phyloP scores from a whole-genome alignment of 306 rosid genomes.

The Corylus avellana region DNA sequence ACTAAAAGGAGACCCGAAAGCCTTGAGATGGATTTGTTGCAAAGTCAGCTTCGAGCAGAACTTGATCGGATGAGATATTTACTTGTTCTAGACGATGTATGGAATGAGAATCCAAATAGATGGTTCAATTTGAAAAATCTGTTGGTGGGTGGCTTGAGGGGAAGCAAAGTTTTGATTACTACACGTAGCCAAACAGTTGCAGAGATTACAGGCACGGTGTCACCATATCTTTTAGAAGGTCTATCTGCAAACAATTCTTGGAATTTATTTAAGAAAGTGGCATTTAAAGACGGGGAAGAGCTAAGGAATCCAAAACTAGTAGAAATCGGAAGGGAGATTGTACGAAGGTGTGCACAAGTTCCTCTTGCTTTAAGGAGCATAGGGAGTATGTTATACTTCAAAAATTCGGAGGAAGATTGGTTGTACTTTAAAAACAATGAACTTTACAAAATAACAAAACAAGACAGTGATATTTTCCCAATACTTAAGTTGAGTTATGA shows the following conservation, averaged over 20 bases:
- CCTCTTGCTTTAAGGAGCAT: slow-evolving; percentile 10
- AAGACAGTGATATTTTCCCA: no score
- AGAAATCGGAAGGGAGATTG: neutral
- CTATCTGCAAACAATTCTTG: neutral
- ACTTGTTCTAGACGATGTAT: slow-evolving; percentile 1
- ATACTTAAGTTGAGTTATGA: no score
- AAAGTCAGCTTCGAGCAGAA: neutral
- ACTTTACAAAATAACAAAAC: no score
- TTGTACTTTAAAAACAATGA: neutral
- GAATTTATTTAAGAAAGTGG: slow-evolving; percentile 6
- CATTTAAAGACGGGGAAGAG: slow-evolving; percentile 11
- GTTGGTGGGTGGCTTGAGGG: neutral
- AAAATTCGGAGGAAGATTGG: neutral
- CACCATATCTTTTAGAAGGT: neutral
- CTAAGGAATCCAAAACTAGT: neutral
- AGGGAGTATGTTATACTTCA: slow-evolving; percentile 17
- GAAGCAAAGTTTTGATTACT: slow-evolving; percentile 20
- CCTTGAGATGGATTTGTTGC: neutral
- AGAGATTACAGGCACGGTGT: neutral
- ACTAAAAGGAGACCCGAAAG: no score
- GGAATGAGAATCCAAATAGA: neutral
- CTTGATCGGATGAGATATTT: neutral
- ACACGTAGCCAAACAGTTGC: slow-evolving; percentile 5
- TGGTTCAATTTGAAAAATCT: slow-evolving; percentile 1
- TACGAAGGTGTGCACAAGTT: neutral